Evolutionary conservation across 441 rosid genomes (phyloP), one percentile per base, ranked within the genome.

Genomic region (Francoa sonchifolia): DNA sequence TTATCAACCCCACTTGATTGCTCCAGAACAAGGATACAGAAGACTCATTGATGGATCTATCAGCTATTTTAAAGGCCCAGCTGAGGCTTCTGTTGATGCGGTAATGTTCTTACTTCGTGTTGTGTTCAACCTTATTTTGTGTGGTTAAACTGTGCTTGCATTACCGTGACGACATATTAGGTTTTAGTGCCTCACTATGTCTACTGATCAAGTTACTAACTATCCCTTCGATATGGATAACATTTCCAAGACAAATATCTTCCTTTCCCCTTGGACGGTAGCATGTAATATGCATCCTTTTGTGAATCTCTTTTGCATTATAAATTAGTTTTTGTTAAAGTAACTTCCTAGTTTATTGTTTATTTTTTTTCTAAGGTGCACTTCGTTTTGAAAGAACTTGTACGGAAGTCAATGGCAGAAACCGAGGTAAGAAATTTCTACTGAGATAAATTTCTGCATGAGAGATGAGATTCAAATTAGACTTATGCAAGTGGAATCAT

Each of bases 1-100:
- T 61, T 92, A 92, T 69, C 99, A 92, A 68, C 96, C 99, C 51
- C 99, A 90, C 74, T 66, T 90, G 66, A 83, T 90, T 57, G 99
- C 99, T 61, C 96, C 96, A 43, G 99, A 86, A 48, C 99, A 92
- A 74, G 99, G 95, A 50, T 92, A 92, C 51, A 75, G 95, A 73
- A 73, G 99, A 68, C 87, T 90, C 41, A 92, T 92, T 69, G 96
- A 92, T 65, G 96, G 95, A 51, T 75, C 99, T 26, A 83, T 87
- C 36, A 68, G 74, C 73, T 86, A 74, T 69, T 92, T 92, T 66
- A 92, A 68, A 74, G 99, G 99, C 62, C 97, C 99, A 3, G 95
- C 95, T 11, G 99, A 92, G 61, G 99, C 99, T 43, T 80, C 96
- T 16, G 96, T 83, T 20, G 96, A 83, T 73, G 95, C 95, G 21